phyloP scores from a whole-genome alignment of 2,329 filamentous ascomycete species.

The Cladosporium sp. region DNA sequence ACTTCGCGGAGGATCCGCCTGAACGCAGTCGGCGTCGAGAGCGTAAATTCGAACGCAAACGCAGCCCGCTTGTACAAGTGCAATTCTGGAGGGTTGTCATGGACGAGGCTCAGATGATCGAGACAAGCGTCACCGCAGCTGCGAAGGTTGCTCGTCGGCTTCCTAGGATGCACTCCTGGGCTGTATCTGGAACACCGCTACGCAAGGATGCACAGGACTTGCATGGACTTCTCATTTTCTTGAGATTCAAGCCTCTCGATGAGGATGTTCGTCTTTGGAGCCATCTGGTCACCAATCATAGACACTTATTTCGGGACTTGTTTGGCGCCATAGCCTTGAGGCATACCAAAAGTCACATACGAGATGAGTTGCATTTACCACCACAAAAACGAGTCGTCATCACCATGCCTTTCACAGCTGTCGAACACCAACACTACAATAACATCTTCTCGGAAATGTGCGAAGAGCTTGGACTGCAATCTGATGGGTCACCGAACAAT shows the following conservation, averaged over 20 bases:
- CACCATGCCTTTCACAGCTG: constrained; percentile 78
- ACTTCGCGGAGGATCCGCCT: constrained; percentile 66
- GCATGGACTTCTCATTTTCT: constrained; percentile 72
- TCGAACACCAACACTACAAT: constrained; percentile 86
- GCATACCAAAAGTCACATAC: constrained; percentile 76
- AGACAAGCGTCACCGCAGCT: constrained; percentile 77
- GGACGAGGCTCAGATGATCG: constrained; percentile 84
- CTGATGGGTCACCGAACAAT: constrained; percentile 55
- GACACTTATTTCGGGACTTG: constrained; percentile 58
- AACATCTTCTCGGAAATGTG: constrained; percentile 71
- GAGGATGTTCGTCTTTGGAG: constrained; percentile 61
- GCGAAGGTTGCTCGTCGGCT: constrained; percentile 73
- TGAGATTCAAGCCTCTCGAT: constrained; percentile 71
- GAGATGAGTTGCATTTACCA: constrained; percentile 72
- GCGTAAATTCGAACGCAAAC: constrained; percentile 48
- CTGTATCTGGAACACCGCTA: constrained; percentile 83
- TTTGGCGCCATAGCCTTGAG: constrained; percentile 70
- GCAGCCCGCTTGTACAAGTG: constrained; percentile 74
- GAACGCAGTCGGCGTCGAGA: constrained; percentile 58
- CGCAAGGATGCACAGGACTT: constrained; percentile 74
- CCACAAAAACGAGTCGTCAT: constrained; percentile 80
- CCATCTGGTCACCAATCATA: constrained; percentile 54
- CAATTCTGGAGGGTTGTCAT: constrained; percentile 79
- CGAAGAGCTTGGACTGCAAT: constrained; percentile 59
- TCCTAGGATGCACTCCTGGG: constrained; percentile 83